Percentiles rank a stretch among this genome's conserved stretches.
Evolutionary conservation across 2,329 filamentous ascomycete species (phyloP).

Genomic region (Aspergillus eucalypticola): DNA sequence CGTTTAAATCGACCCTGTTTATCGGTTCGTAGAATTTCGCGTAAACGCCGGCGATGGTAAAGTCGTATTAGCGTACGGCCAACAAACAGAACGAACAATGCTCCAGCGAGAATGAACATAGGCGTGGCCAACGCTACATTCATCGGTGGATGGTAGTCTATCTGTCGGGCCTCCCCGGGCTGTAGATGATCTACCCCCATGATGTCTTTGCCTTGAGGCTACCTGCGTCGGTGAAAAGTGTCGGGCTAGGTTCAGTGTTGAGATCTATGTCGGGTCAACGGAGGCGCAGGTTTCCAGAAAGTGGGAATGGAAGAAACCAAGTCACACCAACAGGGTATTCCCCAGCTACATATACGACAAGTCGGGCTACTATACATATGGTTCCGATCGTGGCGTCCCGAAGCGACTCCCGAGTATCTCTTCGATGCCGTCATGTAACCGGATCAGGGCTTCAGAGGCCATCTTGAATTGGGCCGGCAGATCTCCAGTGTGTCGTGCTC

Average conservation of each 20-base stretch:
- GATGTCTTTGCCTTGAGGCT: slow-evolving; percentile 14
- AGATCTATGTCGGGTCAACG: not conserved
- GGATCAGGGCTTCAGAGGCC: slow-evolving; percentile 1
- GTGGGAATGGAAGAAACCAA: too few species aligned
- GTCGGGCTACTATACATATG: not conserved
- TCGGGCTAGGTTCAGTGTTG: not conserved
- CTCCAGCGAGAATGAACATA: slow-evolving; percentile 30
- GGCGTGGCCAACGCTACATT: slow-evolving; percentile 34
- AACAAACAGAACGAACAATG: slow-evolving; percentile 26
- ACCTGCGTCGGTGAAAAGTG: not conserved
- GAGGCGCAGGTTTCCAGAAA: not conserved
- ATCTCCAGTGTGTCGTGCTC: slow-evolving; percentile 11
- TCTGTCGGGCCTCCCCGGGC: slow-evolving; percentile 26
- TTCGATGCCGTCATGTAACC: slow-evolving; percentile 23
- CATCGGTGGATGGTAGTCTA: slow-evolving; percentile 31
- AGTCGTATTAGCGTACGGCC: slow-evolving; percentile 26
- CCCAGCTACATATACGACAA: slow-evolving; percentile 6
- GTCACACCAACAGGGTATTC: not conserved
- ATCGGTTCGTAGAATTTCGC: slow-evolving; percentile 17
- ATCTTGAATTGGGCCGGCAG: slow-evolving; percentile 1
- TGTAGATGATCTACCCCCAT: slow-evolving; percentile 36
- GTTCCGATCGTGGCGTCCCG: slow-evolving; percentile 3
- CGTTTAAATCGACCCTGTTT: slow-evolving; percentile 25
- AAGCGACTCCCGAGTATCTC: not conserved
- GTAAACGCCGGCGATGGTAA: slow-evolving; percentile 27